These are phyloP conservation scores for Polytrichum commune DNA, from an alignment of 225 moss, liverwort and hornwort species.

Conservation along the genomic window DNA sequence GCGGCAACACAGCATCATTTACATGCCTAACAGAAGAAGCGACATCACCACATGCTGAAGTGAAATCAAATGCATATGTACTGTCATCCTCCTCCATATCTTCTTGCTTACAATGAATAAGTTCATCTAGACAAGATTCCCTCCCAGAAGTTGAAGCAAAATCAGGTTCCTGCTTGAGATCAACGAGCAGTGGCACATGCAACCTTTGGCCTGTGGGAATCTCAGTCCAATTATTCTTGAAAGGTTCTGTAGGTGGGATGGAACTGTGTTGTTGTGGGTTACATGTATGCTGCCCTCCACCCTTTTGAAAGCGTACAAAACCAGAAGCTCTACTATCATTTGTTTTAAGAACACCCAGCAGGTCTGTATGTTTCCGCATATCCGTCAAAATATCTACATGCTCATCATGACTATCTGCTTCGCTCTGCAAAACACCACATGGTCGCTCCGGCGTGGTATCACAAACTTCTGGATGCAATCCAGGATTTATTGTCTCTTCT, in stretches of 20 bases:
- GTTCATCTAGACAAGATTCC: constrained; percentile 17
- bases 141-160: constrained; percentile 14
- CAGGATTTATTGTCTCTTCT: constrained; percentile 8
- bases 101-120: constrained; percentile 46
- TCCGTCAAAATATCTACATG: constrained; percentile 28
- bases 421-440: constrained; percentile 11
- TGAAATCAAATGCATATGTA: constrained; percentile 32
- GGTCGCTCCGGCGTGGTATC: constrained; percentile 17
- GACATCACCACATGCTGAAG: constrained; percentile 18
- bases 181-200: constrained; percentile 24
- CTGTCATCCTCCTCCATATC: constrained; percentile 29
- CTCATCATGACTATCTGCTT: constrained; percentile 16
- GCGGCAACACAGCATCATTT: constrained; percentile 21
- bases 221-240: constrained; percentile 11
- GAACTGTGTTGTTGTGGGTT: constrained; percentile 19
- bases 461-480: constrained; percentile 6
- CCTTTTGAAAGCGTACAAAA: constrained; percentile 48
- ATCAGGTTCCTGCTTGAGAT: constrained; percentile 41
- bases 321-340: constrained; percentile 31
- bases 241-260: constrained; percentile 12
- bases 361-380: constrained; percentile 18
- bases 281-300: constrained; percentile 33
- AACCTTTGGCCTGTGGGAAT: constrained; percentile 18
- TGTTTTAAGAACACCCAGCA: constrained; percentile 16
- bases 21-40: constrained; percentile 14